Percentiles rank a stretch among this genome's conserved stretches.
phyloP scores from a whole-genome alignment of 768 basidiomycete species.

The Hygrocybe punicea region DNA sequence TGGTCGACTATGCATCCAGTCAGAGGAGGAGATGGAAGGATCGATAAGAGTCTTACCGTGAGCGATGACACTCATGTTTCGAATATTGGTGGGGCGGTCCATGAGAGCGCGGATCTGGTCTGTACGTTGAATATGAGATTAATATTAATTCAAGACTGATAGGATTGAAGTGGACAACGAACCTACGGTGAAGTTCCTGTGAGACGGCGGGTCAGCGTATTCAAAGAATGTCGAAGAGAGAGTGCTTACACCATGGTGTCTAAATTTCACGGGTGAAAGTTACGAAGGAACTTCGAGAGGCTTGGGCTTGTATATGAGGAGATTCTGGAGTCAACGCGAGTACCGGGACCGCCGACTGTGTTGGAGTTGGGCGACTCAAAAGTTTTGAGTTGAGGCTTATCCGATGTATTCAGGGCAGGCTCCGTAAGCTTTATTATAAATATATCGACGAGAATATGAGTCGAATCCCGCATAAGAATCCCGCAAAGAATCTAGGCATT shows the following conservation, averaged over 20 bases:
- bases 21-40: conserved; percentile 11
- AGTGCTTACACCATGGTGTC: conserved; percentile 78
- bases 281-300: not conserved
- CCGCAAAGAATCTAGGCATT: too few relatives aligned
- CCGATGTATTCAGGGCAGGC: conserved; percentile 16
- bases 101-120: conserved; percentile 86
- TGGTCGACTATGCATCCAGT: conserved; percentile 78
- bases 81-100: conserved; percentile 88
- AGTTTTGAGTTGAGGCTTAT: conserved; percentile 8
- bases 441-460: too few relatives aligned
- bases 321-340: not conserved
- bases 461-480: too few relatives aligned
- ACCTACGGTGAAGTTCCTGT: conserved; percentile 88
- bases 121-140: conserved; percentile 29
- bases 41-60: conserved; percentile 57
- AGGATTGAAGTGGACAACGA: conserved; percentile 34
- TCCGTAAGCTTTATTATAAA: not conserved
- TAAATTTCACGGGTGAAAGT: conserved; percentile 41
- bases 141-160: not conserved
- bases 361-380: not conserved
- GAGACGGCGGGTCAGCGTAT: conserved; percentile 9
- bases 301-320: not conserved
- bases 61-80: conserved; percentile 93
- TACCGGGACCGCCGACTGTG: too few relatives aligned
- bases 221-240: conserved; percentile 6